Base-by-base conservation (phyloP, 2,329 filamentous ascomycete species). In the Trematosphaeria pertusa region DNA sequence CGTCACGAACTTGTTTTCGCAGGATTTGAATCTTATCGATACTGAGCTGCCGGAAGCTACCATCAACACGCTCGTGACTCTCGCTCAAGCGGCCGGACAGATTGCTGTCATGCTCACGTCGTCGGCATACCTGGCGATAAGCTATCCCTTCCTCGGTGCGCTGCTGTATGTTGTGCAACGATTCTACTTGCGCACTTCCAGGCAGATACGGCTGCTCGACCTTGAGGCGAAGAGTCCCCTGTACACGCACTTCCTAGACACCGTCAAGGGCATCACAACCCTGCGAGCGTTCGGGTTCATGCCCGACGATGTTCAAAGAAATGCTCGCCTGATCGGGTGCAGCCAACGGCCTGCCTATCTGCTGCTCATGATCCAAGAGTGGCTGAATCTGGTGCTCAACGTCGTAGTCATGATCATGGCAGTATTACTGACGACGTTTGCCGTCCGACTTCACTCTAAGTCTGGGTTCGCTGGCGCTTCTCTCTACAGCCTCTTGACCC, bases 201-300 rank as follows among this genome's bases (percentile, higher is more conserved):
- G 76, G 2, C 75, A 77, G 49, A 39, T 79, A 3, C 70, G 81
- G 37, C 65, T 79, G 10, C 60, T 82, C 3, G 80, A 82, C 52
- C 71, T 81, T 0, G 79, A 81, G 54, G 61, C 70, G 17, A 75
- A 76, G 42, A 69, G 71, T 1, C 75, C 77, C 0, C 62, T 81
- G 0, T 79, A 75, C 47, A 74, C 76, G 0, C 75, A 81, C 24
- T 80, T 81, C 43, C 57, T 76, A 2, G 79, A 82, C 36, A 76
- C 74, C 0, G 47, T 79, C 0, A 63, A 65, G 4, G 78, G 78
- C 0, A 55, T 81, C 0, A 46, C 69, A 1, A 81, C 77, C 0
- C 72, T 83, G 17, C 73, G 78, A 10, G 73, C 79, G 0, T 80
- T 78, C 39, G 67, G 67, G 7, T 52, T 43, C 15, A n/a, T 40